These are phyloP conservation scores for Ceratobasidium papillatum DNA, from an alignment of 1,284 basidiomycete species.

Conservation along the genomic window DNA sequence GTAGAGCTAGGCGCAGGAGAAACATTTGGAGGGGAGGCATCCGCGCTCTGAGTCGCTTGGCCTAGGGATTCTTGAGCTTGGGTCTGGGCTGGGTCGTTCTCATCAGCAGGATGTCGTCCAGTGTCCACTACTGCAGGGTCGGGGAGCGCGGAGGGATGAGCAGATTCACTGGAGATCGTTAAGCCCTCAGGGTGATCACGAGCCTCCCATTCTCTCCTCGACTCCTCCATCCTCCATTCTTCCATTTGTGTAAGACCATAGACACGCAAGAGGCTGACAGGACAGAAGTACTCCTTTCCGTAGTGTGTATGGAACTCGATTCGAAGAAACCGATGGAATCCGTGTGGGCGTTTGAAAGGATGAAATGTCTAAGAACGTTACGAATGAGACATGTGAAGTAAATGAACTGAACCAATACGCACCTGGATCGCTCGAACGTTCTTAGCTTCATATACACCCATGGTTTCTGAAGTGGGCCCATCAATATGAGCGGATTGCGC, in stretches of 20 bases:
- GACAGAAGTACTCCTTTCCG: constrained; percentile 96
- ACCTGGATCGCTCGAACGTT: constrained; percentile 95
- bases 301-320: constrained; percentile 96
- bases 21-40: background rate
- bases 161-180: constrained; percentile 41
- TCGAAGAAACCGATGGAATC: constrained; percentile 93
- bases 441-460: constrained; percentile 83
- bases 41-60: background rate
- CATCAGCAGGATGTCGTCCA: background rate
- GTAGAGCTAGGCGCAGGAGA: background rate
- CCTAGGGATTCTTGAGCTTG: background rate
- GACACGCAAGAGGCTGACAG: constrained; percentile 89
- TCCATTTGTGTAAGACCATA: constrained; percentile 98
- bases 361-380: constrained; percentile 71
- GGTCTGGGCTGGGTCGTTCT: background rate
- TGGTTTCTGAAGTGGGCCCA: constrained; percentile 71
- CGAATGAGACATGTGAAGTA: background rate
- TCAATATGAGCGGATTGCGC: constrained; percentile 65
- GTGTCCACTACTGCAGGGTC: constrained; percentile 44
- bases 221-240: constrained; percentile 91
- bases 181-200: background rate
- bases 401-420: constrained; percentile 47
- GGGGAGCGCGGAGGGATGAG: constrained; percentile 37
- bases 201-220: constrained; percentile 69
- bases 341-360: constrained; percentile 69